Evolutionary conservation across 2,329 filamentous ascomycete species (phyloP).

Genomic region (Zymoseptoria crescenta): DNA sequence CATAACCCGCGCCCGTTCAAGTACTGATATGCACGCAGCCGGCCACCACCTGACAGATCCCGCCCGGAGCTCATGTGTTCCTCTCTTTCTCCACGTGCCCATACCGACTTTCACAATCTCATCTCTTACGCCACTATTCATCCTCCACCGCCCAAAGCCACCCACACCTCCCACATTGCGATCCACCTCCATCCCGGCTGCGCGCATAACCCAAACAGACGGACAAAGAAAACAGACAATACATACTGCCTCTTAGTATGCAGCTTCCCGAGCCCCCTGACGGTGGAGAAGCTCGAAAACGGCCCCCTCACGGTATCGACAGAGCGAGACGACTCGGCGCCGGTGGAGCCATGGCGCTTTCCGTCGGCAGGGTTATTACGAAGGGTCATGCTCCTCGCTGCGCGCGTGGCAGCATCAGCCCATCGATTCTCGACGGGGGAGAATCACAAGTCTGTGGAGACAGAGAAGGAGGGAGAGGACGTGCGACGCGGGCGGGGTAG

Average conservation of each 20-base stretch:
- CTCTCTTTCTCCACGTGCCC: not conserved
- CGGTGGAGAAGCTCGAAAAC: conserved; percentile 15
- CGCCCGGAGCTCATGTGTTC: not conserved
- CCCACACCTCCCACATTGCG: not conserved
- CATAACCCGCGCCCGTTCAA: not conserved
- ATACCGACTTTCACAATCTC: not conserved
- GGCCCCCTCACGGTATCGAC: conserved; percentile 56
- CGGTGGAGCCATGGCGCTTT: conserved; percentile 58
- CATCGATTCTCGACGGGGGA: conserved; percentile 1
- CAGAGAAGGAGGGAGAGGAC: not conserved
- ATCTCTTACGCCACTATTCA: not conserved
- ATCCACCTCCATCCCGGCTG: not conserved
- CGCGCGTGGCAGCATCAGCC: conserved; percentile 6
- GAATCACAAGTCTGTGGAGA: not conserved
- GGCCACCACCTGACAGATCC: not conserved
- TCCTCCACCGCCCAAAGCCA: not conserved
- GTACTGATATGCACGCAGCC: not conserved
- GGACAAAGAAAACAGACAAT: conserved; percentile 3
- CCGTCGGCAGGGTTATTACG: conserved; percentile 28
- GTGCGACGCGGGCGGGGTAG: not conserved
- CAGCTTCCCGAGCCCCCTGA: conserved; percentile 20
- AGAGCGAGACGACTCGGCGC: conserved; percentile 59
- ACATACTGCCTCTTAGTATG: conserved; percentile 44
- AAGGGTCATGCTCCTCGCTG: conserved; percentile 18
- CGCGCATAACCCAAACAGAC: conserved; percentile 1